Evolutionary conservation across 805 yeast genomes (phyloP).

Genomic region (Candida nonsorbophila): DNA sequence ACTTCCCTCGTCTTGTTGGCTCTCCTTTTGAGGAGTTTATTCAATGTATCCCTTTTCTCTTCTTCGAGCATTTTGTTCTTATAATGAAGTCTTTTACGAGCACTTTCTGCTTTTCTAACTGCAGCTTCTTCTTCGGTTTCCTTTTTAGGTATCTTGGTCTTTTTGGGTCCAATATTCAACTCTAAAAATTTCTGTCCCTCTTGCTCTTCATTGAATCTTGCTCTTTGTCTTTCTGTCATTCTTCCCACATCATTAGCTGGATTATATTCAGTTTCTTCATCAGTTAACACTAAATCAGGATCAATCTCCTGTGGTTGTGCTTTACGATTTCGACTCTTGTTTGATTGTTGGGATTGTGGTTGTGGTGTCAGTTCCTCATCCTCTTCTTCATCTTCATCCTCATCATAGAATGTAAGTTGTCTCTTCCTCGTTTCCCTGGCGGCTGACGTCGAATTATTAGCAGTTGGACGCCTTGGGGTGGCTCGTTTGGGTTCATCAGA

Average conservation of each 20-base stretch:
- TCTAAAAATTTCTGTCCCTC: conserved; percentile 21
- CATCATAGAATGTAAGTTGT: conserved; percentile 33
- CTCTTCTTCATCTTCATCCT: conserved; percentile 25
- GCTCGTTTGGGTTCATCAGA: conserved; percentile 10
- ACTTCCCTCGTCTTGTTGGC: conserved; percentile 63
- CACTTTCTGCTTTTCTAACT: conserved; percentile 77
- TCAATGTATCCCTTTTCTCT: conserved; percentile 88
- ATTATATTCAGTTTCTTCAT: conserved; percentile 40
- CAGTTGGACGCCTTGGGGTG: conserved; percentile 6
- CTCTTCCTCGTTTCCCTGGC: conserved; percentile 28
- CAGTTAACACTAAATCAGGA: conserved; percentile 31
- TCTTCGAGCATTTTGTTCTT: conserved; percentile 80
- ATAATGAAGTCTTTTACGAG: conserved; percentile 82
- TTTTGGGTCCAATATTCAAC: conserved; percentile 28
- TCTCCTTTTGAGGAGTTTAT: conserved; percentile 76
- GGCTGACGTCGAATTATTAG: conserved; percentile 1
- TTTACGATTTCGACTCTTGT: conserved; percentile 5
- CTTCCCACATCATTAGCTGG: conserved; percentile 41
- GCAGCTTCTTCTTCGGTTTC: conserved; percentile 83
- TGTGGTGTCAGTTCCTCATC: conserved; percentile 14
- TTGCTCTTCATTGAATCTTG: conserved; percentile 23
- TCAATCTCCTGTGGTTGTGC: conserved; percentile 27
- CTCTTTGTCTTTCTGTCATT: conserved; percentile 55
- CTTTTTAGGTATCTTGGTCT: conserved; percentile 43
- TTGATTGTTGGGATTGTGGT: not conserved